Conservation (phyloP, 495 filamentous ascomycete genomes). For the Neurospora sp. region DNA sequence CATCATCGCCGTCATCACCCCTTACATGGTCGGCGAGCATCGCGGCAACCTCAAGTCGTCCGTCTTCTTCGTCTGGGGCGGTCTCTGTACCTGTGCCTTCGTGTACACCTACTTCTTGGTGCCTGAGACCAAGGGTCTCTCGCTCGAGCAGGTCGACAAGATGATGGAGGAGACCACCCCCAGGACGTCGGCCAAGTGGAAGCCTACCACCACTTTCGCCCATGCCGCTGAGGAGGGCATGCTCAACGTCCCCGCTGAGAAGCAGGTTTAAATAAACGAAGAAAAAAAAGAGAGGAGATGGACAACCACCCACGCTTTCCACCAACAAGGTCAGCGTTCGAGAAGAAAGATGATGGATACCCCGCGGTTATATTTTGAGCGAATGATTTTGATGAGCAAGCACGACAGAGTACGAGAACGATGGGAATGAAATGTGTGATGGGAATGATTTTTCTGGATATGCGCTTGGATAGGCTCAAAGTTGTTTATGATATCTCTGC, state of each 20-base stretch:
- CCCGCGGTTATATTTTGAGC: background rate
- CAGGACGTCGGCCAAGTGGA: slow-evolving; percentile 60
- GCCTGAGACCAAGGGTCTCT: slow-evolving; percentile 78
- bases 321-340: background rate
- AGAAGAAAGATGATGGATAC: background rate
- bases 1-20: slow-evolving; percentile 62
- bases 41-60: slow-evolving; percentile 58
- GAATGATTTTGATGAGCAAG: background rate
- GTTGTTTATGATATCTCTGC: background rate
- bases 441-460: background rate
- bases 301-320: background rate
- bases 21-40: slow-evolving; percentile 61
- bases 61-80: slow-evolving; percentile 74
- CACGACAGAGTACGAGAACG: background rate
- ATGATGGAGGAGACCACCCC: slow-evolving; percentile 80
- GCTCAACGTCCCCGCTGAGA: background rate
- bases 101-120: slow-evolving; percentile 72
- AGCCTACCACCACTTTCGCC: slow-evolving; percentile 59
- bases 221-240: slow-evolving; percentile 4
- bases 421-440: background rate
- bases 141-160: slow-evolving; percentile 80
- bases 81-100: slow-evolving; percentile 53
- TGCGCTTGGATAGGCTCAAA: background rate
- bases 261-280: background rate
- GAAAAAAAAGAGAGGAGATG: background rate